Evolutionary conservation across 495 filamentous ascomycete genomes (phyloP).

Genomic region (Cercophora samala): DNA sequence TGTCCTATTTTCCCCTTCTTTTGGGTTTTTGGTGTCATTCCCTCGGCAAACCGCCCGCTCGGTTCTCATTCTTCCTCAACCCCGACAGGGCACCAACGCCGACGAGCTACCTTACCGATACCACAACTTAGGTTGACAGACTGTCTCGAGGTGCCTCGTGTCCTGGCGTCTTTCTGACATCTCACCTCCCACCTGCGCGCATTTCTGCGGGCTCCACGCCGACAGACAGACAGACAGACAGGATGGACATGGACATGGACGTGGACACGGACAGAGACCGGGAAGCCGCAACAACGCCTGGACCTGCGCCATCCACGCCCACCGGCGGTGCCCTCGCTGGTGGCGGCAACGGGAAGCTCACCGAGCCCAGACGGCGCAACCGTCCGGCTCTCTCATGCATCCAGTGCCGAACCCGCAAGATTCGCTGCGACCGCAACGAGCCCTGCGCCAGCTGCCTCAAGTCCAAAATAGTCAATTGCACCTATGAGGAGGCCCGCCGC

Average conservation of each 20-base stretch:
- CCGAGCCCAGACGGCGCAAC: slow-evolving; percentile 37
- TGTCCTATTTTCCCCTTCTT: neutral
- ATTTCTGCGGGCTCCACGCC: neutral
- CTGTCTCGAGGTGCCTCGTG: too few relatives aligned
- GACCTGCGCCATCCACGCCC: slow-evolving; percentile 14
- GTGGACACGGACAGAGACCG: slow-evolving; percentile 20
- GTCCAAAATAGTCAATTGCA: slow-evolving; percentile 44
- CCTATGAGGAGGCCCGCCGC: slow-evolving; percentile 39
- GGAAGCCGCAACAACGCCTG: slow-evolving; percentile 13
- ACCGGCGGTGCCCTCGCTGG: slow-evolving; percentile 7
- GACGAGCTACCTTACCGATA: neutral
- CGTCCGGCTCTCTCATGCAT: slow-evolving; percentile 49
- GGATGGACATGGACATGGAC: slow-evolving; percentile 18
- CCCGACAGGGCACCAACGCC: neutral
- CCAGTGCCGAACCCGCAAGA: slow-evolving; percentile 54
- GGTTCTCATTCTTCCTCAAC: neutral
- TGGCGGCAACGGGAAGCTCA: slow-evolving; percentile 3
- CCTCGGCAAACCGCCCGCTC: neutral
- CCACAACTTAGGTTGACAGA: neutral
- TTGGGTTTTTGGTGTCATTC: neutral
- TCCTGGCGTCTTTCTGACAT: neutral
- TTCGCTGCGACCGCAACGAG: slow-evolving; percentile 52
- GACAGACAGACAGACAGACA: neutral
- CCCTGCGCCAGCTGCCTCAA: slow-evolving; percentile 52
- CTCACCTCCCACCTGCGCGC: neutral